phyloP scores from a whole-genome alignment of 2,329 filamentous ascomycete species.

The Fusarium paranaense region DNA sequence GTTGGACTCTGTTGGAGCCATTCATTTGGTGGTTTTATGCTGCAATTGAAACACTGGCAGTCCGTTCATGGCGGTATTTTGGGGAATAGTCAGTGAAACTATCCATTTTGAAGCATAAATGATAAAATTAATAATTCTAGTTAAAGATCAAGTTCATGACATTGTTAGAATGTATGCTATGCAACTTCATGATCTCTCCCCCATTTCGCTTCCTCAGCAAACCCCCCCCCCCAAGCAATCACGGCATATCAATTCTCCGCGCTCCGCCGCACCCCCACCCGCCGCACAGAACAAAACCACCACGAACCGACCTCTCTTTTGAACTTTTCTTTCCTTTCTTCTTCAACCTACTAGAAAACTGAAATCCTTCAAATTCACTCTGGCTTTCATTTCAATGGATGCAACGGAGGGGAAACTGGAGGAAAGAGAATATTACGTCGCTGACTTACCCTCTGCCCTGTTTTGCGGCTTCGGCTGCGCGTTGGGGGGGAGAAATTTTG shows the following conservation, averaged over 20 bases:
- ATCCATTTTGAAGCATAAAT: background rate
- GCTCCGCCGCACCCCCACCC: slow-evolving; percentile 16
- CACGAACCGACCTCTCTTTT: slow-evolving; percentile 8
- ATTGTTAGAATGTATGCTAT: background rate
- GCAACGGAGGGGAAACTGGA: slow-evolving; percentile 77
- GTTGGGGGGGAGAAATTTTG: slow-evolving; percentile 53
- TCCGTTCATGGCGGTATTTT: background rate
- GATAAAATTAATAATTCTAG: background rate
- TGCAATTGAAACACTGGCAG: background rate
- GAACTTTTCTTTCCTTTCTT: slow-evolving; percentile 44
- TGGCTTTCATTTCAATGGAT: slow-evolving; percentile 67
- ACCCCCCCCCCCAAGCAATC: background rate
- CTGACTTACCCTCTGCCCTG: slow-evolving; percentile 64
- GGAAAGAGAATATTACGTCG: slow-evolving; percentile 66
- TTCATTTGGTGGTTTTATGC: background rate
- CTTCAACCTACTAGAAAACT: slow-evolving; percentile 58
- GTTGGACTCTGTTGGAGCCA: background rate
- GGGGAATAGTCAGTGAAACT: background rate
- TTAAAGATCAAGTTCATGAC: background rate
- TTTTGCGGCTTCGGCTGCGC: slow-evolving; percentile 46
- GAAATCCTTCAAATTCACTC: slow-evolving; percentile 76
- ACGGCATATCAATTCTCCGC: slow-evolving; percentile 47
- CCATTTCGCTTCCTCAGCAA: background rate
- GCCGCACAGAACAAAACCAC: slow-evolving; percentile 28
- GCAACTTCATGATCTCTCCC: background rate